These are phyloP conservation scores for Pestalotiopsis sp. DNA, from an alignment of 2,329 filamentous ascomycete genomes.

Conservation along the genomic window DNA sequence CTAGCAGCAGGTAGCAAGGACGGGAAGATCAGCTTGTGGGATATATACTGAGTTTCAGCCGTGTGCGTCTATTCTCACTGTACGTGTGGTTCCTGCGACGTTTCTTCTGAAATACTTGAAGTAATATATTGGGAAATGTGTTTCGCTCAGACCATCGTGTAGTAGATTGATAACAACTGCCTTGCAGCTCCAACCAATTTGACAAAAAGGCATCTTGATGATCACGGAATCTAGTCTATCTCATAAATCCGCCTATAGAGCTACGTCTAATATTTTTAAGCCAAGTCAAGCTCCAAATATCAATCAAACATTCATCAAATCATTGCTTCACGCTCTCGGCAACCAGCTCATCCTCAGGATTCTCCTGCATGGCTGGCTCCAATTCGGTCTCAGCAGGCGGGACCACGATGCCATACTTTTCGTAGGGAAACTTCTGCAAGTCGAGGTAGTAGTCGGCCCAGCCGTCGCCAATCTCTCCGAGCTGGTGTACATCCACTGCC, in stretches of 20 bases:
- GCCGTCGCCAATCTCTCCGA: slow-evolving; percentile 61
- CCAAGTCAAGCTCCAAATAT: background rate
- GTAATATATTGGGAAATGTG: too few species aligned
- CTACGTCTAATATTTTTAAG: background rate
- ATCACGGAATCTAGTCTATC: too few species aligned
- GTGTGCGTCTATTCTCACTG: too few species aligned
- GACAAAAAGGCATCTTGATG: too few species aligned
- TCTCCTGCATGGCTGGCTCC: slow-evolving; percentile 45
- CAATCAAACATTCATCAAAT: background rate
- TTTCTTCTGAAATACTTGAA: too few species aligned
- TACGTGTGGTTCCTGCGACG: too few species aligned
- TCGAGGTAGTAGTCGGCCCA: slow-evolving; percentile 59
- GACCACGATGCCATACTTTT: slow-evolving; percentile 60
- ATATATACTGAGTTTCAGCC: slow-evolving; percentile 68
- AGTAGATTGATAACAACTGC: too few species aligned
- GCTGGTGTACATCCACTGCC: slow-evolving; percentile 52
- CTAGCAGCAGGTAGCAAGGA: slow-evolving; percentile 90
- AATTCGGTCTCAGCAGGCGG: slow-evolving; percentile 45
- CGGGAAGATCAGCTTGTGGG: slow-evolving; percentile 94
- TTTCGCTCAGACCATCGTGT: too few species aligned
- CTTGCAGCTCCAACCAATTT: too few species aligned
- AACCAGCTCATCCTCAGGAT: slow-evolving; percentile 27
- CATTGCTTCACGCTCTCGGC: slow-evolving; percentile 16
- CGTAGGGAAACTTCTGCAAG: slow-evolving; percentile 59
- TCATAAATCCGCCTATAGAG: too few species aligned